phyloP scores from a whole-genome alignment of 352 stramenopile species.

The Phytophthora vignae region DNA sequence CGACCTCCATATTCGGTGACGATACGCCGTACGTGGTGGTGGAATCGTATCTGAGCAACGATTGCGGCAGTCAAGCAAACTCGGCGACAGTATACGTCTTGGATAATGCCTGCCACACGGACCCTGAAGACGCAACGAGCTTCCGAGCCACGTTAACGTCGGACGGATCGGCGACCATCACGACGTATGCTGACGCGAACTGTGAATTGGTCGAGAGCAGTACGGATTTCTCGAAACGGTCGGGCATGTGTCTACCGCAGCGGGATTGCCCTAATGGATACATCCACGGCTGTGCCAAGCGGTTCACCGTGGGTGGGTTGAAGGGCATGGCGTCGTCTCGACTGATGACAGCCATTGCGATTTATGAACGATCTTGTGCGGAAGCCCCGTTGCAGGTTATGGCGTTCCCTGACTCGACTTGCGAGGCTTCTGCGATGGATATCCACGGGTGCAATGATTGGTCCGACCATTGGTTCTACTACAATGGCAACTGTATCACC shows the following conservation, averaged over 20 bases:
- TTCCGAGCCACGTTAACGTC: not conserved
- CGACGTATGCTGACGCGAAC: not conserved
- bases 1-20: not conserved
- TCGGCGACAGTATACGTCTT: not conserved
- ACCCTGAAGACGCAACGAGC: not conserved
- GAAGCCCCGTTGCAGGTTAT: not conserved
- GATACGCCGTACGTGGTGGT: not conserved
- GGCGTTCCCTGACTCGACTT: not conserved
- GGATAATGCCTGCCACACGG: not conserved
- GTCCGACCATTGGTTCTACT: not conserved
- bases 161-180: not conserved
- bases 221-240: not conserved
- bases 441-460: not conserved
- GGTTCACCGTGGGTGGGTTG: not conserved
- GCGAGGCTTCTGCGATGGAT: not conserved
- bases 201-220: not conserved
- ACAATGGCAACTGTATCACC: not conserved
- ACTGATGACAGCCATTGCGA: not conserved
- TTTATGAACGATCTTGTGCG: not conserved
- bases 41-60: not conserved
- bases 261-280: not conserved
- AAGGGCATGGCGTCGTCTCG: not conserved
- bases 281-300: not conserved
- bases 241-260: not conserved
- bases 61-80: not conserved